A percentile compares a stretch with the other conserved stretches of the same genome.
phyloP scores from a whole-genome alignment of 2,329 filamentous ascomycete genomes.

The Rhexocercosporidium sp. region DNA sequence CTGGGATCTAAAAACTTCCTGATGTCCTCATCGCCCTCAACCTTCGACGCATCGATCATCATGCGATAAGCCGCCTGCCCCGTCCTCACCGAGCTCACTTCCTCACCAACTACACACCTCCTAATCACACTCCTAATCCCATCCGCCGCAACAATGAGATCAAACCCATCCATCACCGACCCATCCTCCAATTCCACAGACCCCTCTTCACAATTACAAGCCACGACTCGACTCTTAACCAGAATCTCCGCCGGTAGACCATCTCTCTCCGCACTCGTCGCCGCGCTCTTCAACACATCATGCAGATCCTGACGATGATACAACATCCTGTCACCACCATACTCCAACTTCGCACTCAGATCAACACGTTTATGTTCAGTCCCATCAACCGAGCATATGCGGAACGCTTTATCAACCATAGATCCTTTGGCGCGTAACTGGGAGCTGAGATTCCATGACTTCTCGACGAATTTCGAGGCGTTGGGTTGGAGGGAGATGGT shows the following conservation, averaged over 20 bases:
- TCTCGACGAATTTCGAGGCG: slow-evolving; percentile 7
- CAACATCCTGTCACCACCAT: slow-evolving; percentile 41
- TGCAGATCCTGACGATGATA: slow-evolving; percentile 49
- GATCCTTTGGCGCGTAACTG: slow-evolving; percentile 25
- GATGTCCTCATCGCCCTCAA: slow-evolving; percentile 47
- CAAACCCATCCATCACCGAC: slow-evolving; percentile 32
- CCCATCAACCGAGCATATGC: slow-evolving; percentile 14
- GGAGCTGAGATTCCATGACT: neutral
- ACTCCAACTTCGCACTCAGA: slow-evolving; percentile 33
- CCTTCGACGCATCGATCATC: slow-evolving; percentile 42
- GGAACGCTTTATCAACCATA: slow-evolving; percentile 17
- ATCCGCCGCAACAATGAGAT: slow-evolving; percentile 46
- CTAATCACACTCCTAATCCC: slow-evolving; percentile 38
- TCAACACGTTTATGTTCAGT: neutral
- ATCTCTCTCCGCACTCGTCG: slow-evolving; percentile 30
- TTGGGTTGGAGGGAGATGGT: slow-evolving; percentile 13
- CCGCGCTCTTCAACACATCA: slow-evolving; percentile 43
- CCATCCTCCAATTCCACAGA: slow-evolving; percentile 41
- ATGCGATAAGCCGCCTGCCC: slow-evolving; percentile 20
- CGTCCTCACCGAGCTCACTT: slow-evolving; percentile 11
- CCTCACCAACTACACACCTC: slow-evolving; percentile 6
- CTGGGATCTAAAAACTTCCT: slow-evolving; percentile 43
- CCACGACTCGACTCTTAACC: slow-evolving; percentile 38
- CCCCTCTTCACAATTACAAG: slow-evolving; percentile 49
- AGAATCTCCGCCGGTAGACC: slow-evolving; percentile 37